Evolutionary conservation across 2,329 filamentous ascomycete species (phyloP), one percentile per base, ranked within the genome.

Genomic region (Colletotrichum agaves): DNA sequence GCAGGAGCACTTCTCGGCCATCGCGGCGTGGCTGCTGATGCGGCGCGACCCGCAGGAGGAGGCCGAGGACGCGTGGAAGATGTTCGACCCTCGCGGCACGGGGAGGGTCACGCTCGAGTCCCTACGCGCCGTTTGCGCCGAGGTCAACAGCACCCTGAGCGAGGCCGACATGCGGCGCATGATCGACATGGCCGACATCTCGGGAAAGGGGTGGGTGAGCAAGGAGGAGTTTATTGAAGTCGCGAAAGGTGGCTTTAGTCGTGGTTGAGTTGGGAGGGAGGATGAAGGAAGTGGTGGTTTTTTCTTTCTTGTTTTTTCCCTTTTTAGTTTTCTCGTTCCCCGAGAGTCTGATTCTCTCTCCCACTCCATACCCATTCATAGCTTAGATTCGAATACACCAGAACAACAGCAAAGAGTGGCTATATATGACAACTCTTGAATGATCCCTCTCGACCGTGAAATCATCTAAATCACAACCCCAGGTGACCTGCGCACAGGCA

Each of bases 121-220:
- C 81, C 82, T 99, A 80, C 85, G 93, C 70, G 85, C 93, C 64
- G 93, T 98, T 27, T 94, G 95, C 65, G 88, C 93, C 74, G 96
- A 98, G 78, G 84, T 99, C 71, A 96, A 96, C 7, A 78, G 80
- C 47, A 93, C 93, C 12, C 85, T 99, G 72, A 93, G 96, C 73
- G 95, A 99, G 75, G 92, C 97, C 74, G 96, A 99, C 78, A 85
- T 99, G 69, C 86, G 89, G 73, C 94, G 94, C 71, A 99, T 99
- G 96, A 96, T 99, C 81, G 94, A 98, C 75, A 95, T 98, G 80
- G 97, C 98, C 82, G 96, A 99, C 82, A 86, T 98, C 71, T 93
- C 97, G 76, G 95, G 93, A 1, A 97, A 97, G 73, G 94, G 94
- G 11, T 94, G 87, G 62, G 89, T 92, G 7, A 88, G 87, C 71